These are phyloP conservation scores for Entelexis paramagnoliae DNA, from an alignment of 1,139 yeast genomes.

Conservation along the genomic window DNA sequence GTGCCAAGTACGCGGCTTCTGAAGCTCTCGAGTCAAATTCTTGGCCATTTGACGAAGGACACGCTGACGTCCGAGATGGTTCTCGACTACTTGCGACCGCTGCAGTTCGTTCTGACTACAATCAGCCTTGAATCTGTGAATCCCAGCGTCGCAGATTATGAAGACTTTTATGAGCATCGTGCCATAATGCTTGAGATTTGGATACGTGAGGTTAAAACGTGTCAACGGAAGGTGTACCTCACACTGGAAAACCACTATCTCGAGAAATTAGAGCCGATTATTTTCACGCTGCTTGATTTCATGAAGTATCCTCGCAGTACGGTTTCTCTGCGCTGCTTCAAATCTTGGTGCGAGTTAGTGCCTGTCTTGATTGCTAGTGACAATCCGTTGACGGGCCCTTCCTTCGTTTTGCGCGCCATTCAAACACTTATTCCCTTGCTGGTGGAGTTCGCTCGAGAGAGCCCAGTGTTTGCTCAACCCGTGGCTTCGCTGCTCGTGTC, in stretches of 20 bases:
- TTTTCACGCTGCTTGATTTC: slow-evolving; percentile 16
- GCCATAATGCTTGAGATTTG: slow-evolving; percentile 53
- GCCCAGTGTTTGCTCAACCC: slow-evolving; percentile 61
- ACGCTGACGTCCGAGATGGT: slow-evolving; percentile 45
- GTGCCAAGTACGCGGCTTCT: slow-evolving; percentile 49
- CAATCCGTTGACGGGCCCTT: slow-evolving; percentile 33
- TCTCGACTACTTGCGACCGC: slow-evolving; percentile 43
- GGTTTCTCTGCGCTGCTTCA: slow-evolving; percentile 52
- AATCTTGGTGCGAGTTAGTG: slow-evolving; percentile 74
- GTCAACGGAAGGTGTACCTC: slow-evolving; percentile 43
- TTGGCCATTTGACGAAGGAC: slow-evolving; percentile 50
- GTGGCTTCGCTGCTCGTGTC: slow-evolving; percentile 66
- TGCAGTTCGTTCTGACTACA: slow-evolving; percentile 44
- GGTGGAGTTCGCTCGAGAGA: slow-evolving; percentile 58
- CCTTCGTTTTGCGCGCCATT: slow-evolving; percentile 65
- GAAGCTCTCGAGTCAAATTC: slow-evolving; percentile 43
- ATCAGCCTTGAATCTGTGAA: slow-evolving; percentile 49
- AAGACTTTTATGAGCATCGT: slow-evolving; percentile 56
- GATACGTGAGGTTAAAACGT: slow-evolving; percentile 60
- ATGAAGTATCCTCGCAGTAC: slow-evolving; percentile 21
- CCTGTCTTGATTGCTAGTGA: slow-evolving; percentile 47
- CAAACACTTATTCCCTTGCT: slow-evolving; percentile 68
- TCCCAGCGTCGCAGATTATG: neutral
- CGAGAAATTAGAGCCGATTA: slow-evolving; percentile 33
- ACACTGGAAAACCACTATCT: slow-evolving; percentile 49